Base-by-base conservation (phyloP, 83 land plant species). In the Picea abies region DNA sequence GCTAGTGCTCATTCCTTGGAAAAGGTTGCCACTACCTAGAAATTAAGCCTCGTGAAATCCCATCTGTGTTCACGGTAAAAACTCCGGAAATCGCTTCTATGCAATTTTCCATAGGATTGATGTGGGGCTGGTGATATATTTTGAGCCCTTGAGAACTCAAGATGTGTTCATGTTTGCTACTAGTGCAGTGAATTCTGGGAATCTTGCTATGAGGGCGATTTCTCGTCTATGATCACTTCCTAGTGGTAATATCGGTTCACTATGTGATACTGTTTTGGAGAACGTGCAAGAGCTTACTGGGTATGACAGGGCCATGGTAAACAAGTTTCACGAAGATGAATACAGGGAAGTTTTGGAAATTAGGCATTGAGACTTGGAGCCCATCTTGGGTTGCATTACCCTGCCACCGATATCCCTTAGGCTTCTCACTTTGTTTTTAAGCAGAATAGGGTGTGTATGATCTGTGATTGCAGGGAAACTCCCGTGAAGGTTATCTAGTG, bases 381-480 rank as follows among this genome's bases (percentile, higher is more conserved):
- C 35, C 35, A 32, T 32, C 1, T 32, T 32, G 2, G 35, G 35
- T 32, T 32, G 35, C 35, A 32, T 32, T 97, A 97, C 80, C 97
- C 96, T 7, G 93, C 99, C 29, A 95, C 96, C 1, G 99, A 97
- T 81, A 97, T 97, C 61, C 99, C 99, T 2, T 98, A 95, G 84
- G 99, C 97, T 0, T 94, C 99, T 0, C 84, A 94, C 80, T 95
- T 95, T 81, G 86, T 95, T 62, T 95, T 95, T 83, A 91, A 89
- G 89, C 92, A 95, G 84, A 95, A 95, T 80, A 85, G 96, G 32
- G 97, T 97, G 76, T 79, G 97, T 81, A 93, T 97, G 99, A 97
- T 97, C 17, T 90, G 86, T 60, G 95, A 97, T 66, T 95, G 96
- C 83, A 84, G 89, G 58, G 90, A 94, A 4, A 65, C 84, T 15